phyloP scores from a whole-genome alignment of 2,329 filamentous ascomycete species.

The Sarocladiaceae sp. region DNA sequence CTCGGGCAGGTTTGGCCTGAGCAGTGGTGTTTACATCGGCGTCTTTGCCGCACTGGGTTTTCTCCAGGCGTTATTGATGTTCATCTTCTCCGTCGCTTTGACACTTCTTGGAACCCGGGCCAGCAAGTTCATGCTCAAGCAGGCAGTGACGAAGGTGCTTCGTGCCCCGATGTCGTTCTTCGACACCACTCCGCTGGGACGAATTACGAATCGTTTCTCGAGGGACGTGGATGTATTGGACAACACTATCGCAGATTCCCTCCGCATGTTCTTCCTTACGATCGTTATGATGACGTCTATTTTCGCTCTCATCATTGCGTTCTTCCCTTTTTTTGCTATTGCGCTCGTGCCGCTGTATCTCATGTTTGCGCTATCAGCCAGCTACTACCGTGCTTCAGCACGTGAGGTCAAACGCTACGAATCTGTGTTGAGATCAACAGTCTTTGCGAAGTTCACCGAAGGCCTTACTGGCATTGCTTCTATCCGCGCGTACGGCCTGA shows the following conservation, averaged over 20 bases:
- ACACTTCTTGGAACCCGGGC: conserved; percentile 45
- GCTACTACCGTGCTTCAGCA: conserved; percentile 81
- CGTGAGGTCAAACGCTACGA: conserved; percentile 83
- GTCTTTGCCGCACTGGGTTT: conserved; percentile 55
- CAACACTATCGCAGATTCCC: conserved; percentile 59
- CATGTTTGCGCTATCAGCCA: conserved; percentile 50
- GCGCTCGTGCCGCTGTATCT: conserved; percentile 73
- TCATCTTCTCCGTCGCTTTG: conserved; percentile 48
- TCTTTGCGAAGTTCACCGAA: conserved; percentile 92
- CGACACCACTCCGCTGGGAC: conserved; percentile 82
- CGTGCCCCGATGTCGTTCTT: conserved; percentile 60
- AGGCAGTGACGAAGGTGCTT: conserved; percentile 15
- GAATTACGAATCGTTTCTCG: conserved; percentile 90
- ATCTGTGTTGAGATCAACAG: conserved; percentile 79
- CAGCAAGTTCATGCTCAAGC: conserved; percentile 13
- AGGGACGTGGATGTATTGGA: conserved; percentile 90
- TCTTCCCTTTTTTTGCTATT: conserved; percentile 76
- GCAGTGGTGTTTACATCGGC: conserved; percentile 44
- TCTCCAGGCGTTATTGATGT: conserved; percentile 52
- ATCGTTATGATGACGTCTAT: conserved; percentile 73
- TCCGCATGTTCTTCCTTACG: conserved; percentile 57
- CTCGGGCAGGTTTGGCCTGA: conserved; percentile 13
- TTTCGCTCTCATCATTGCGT: conserved; percentile 71
- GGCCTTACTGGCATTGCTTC: conserved; percentile 84
- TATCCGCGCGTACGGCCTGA: conserved; percentile 84